phyloP scores from a whole-genome alignment of 169 alveolate species.

The Miamiensis avidus region DNA sequence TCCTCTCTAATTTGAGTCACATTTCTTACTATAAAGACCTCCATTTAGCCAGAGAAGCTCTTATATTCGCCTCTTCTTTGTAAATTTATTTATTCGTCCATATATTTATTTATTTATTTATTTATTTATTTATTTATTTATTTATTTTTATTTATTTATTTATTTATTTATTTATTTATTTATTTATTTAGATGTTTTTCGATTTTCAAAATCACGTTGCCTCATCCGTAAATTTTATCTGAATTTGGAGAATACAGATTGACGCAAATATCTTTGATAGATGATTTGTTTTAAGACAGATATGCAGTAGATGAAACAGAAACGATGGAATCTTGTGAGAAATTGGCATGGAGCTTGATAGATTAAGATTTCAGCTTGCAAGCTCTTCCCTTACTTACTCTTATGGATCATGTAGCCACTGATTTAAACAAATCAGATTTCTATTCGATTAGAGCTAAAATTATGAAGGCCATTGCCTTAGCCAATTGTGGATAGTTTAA shows the following conservation, averaged over 20 bases:
- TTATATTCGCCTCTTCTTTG: conserved; percentile 57
- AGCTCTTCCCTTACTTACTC: conserved; percentile 69
- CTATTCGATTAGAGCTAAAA: conserved; percentile 65
- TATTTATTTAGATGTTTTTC: conserved; percentile 34
- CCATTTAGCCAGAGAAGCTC: conserved; percentile 50
- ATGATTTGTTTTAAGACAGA: conserved; percentile 61
- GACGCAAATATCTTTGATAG: conserved; percentile 64
- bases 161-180: no score
- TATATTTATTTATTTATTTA: no score
- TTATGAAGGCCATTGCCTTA: conserved; percentile 68
- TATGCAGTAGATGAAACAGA: conserved; percentile 68
- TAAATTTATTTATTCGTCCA: no score
- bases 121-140: no score
- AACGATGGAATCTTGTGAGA: conserved; percentile 57
- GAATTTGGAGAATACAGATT: conserved; percentile 68
- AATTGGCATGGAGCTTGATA: conserved; percentile 62
- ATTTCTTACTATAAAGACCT: conserved; percentile 54
- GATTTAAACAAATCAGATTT: conserved; percentile 66
- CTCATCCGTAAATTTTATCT: conserved; percentile 63
- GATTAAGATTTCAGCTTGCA: conserved; percentile 67
- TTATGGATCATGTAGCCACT: conserved; percentile 72
- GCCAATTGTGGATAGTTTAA: conserved; percentile 71
- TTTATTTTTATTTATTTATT: no score
- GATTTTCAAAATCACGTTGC: conserved; percentile 57
- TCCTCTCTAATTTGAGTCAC: conserved; percentile 52